Conservation (phyloP, 768 basidiomycete species). For the Mycena vitilis region DNA sequence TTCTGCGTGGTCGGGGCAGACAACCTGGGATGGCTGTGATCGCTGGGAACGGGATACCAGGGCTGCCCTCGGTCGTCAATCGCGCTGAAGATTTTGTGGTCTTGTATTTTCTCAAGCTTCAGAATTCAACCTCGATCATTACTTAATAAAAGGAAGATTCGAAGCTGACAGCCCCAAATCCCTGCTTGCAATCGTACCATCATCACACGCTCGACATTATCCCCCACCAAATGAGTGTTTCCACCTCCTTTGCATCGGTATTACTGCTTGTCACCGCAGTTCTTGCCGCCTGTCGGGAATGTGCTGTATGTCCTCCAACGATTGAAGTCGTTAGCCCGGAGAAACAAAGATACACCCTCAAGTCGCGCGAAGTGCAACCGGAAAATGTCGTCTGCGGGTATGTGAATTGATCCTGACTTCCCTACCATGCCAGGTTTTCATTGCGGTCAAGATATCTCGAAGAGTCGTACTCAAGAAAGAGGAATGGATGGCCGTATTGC, state of each 20-base stretch:
- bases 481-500: slow-evolving; percentile 5
- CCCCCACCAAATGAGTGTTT: background rate
- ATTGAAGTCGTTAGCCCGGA: background rate
- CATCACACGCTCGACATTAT: too few species aligned
- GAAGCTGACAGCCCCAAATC: background rate
- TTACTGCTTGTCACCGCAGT: background rate
- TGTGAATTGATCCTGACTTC: background rate
- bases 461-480: background rate
- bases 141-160: background rate
- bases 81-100: too few species aligned
- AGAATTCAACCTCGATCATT: background rate
- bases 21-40: too few species aligned
- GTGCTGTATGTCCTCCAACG: background rate
- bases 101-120: too few species aligned
- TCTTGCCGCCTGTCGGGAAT: background rate
- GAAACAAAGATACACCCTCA: background rate
- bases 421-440: background rate
- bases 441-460: background rate
- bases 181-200: too few species aligned
- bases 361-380: background rate
- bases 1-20: too few species aligned
- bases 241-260: background rate
- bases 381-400: slow-evolving; percentile 9
- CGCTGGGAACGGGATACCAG: too few species aligned
- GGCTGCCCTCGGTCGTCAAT: too few species aligned